Evolutionary conservation across 352 stramenopile genomes (phyloP), one percentile per base, ranked within the genome.

Genomic region (Phytophthora sansomeana): DNA sequence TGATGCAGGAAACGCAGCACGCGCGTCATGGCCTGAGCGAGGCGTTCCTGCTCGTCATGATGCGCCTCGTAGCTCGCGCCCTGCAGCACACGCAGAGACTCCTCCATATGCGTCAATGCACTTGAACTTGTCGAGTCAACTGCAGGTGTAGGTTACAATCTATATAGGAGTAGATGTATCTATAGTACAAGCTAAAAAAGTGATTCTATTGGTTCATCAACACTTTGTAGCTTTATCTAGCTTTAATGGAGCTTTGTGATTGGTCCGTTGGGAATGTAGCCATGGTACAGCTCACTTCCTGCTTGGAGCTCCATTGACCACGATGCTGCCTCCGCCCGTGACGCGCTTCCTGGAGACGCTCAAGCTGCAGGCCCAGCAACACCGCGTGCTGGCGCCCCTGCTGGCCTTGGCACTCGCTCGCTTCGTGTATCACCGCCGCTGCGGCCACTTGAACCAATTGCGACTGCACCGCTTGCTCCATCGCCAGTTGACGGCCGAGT

Each of bases 371-470:
- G 48, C 69, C 8, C 61, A 69, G 24, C 72, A 69, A 9, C 70
- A 83, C 61, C 63, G 61, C 19, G 39, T 83, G 2, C 32, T 79
- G n/a, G 67, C 72, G 3, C 67, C 74, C 11, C n/a, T 90, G 3
- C 28, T 80, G 4, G 61, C 75, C 1, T 43, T 91, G 13, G 73
- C 69, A 28, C 72, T 89, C 19, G 60, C 71, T 64, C 73, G 80
- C 36, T 80, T 72, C 48, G 63, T 86, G 48, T 85, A 81, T 33
- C 74, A 77, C 38, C 72, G 63, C n/a, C 75, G 67, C n/a, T 69
- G 63, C 32, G 64, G 80, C 30, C 80, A 83, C 44, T 52, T 80
- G 28, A 53, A 74, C 39, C 79, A 86, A 43, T 46, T 85, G 24
- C 65, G 55, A 29, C 57, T 89, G 6, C 75, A 87, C 46, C 64